Evolutionary conservation across 164 flowering plant species (phyloP), one percentile per base, ranked within the genome.

Genomic region (Annona cherimola): DNA sequence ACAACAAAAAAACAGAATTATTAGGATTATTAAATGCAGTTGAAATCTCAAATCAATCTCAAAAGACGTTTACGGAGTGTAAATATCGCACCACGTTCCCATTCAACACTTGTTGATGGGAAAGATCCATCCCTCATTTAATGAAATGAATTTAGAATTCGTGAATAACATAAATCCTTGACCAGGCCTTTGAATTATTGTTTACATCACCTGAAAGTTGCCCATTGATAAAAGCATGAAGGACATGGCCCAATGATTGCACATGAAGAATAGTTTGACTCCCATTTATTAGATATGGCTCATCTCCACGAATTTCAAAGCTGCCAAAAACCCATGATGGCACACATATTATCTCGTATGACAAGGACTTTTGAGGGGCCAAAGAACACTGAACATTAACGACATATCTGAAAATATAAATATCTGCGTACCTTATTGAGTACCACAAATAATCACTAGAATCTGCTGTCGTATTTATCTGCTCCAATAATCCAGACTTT

Each of bases 381-480:
- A 5, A 50, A 50, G 14, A 50, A 16, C 57, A 50, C 18, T 16
- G 9, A 16, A 1, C 57, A 50, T 8, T 16, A 7, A 3, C 14
- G 14, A 50, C 14, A 16, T 50, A 61, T 67, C 50, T 50, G 41
- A 26, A 19, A 72, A 71, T 9, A 67, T 18, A 65, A 64, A 59
- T 40, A 69, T 40, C 5, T 20, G 19, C 60, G 44, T 84, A 96
- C 99, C 99, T 93, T 66, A 87, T 20, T 46, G 99, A 93, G 83
- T 96, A 96, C 99, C 99, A 96, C 76, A 96, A 79, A 75, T 96
- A 92, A 78, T 96, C 99, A 83, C 98, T 96, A 81, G 76, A 78
- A 81, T 96, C 99, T 76, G 99, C 91, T 62, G 99, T 93, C 5
- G 91, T 88, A 77, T 88, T 96, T 78, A 96, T 92, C 76, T 96